Percentiles rank a stretch among this genome's conserved stretches.
These are phyloP conservation scores for Rhizopogon vinicolor DNA, from an alignment of 768 basidiomycete species.

Conservation along the genomic window DNA sequence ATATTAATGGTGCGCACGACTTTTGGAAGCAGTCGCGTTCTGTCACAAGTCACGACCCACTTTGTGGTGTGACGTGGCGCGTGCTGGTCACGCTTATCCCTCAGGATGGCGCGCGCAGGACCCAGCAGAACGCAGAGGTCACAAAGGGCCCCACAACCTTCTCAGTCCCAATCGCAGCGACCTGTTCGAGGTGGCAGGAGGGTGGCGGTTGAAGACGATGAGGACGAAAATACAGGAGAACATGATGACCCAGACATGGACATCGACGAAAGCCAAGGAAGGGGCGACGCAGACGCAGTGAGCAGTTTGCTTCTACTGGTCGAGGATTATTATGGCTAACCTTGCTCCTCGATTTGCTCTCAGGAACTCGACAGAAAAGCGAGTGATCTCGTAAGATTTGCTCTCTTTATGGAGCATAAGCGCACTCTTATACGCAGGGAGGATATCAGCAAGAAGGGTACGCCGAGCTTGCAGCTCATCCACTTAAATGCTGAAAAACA, in stretches of 20 bases:
- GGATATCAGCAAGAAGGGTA: constrained; percentile 86
- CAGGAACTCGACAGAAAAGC: constrained; percentile 68
- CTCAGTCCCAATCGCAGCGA: constrained; percentile 38
- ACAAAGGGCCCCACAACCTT: constrained; percentile 32
- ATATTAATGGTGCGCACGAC: too few species aligned
- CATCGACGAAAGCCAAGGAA: constrained; percentile 26
- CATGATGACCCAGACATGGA: constrained; percentile 24
- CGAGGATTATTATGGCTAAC: not conserved
- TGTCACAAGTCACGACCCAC: constrained; percentile 9
- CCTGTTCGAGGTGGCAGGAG: constrained; percentile 20
- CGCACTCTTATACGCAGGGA: constrained; percentile 65
- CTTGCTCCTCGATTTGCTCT: too few species aligned
- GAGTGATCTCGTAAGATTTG: constrained; percentile 70
- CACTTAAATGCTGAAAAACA: constrained; percentile 7
- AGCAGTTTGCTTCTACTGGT: not conserved
- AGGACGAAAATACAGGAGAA: constrained; percentile 25
- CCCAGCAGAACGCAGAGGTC: constrained; percentile 31
- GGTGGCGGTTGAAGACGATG: constrained; percentile 27
- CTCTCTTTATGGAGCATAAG: constrained; percentile 76
- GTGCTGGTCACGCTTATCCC: constrained; percentile 3
- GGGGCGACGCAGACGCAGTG: constrained; percentile 19
- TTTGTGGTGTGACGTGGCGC: not conserved
- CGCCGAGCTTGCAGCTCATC: not conserved
- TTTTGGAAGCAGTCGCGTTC: constrained; percentile 5
- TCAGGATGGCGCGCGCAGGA: constrained; percentile 27